phyloP scores from a whole-genome alignment of 2,329 filamentous ascomycete genomes.

The Dactylellina sp. region DNA sequence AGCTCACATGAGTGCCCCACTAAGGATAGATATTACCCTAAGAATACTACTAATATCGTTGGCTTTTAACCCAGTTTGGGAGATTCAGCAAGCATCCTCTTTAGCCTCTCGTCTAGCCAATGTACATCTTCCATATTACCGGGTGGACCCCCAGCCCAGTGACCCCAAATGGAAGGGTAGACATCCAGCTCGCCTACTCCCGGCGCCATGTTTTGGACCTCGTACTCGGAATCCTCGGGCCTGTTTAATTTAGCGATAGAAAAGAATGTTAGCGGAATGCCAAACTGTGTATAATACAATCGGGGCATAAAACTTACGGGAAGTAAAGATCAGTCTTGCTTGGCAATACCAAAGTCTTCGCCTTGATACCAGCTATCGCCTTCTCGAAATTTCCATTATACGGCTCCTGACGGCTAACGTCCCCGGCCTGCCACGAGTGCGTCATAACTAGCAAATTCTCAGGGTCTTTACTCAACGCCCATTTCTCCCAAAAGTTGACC shows the following conservation, averaged over 20 bases:
- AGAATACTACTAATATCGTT: too few relatives aligned
- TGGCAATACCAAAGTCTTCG: constrained; percentile 78
- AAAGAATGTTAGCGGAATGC: constrained; percentile 1
- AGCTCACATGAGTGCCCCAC: too few relatives aligned
- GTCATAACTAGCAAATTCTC: constrained; percentile 81
- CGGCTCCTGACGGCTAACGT: constrained; percentile 75
- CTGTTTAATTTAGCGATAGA: constrained; percentile 63
- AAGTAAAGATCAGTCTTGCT: constrained; percentile 83
- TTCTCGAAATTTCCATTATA: constrained; percentile 76
- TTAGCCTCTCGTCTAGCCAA: constrained; percentile 76
- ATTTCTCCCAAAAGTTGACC: constrained; percentile 79
- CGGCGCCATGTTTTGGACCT: constrained; percentile 73
- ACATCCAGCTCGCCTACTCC: constrained; percentile 70
- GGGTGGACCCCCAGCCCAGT: constrained; percentile 77
- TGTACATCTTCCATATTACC: constrained; percentile 77
- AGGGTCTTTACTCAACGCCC: constrained; percentile 78
- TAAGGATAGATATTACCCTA: too few relatives aligned
- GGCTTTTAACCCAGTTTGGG: constrained; percentile 11
- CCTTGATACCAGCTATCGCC: constrained; percentile 77
- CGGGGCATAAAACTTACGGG: constrained; percentile 63
- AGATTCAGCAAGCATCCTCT: constrained; percentile 63
- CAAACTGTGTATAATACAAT: neutral
- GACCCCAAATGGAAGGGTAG: constrained; percentile 75
- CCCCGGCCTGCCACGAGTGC: constrained; percentile 80
- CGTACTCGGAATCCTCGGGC: constrained; percentile 80